Conservation (phyloP, 2,329 filamentous ascomycete genomes). For the Ceratocystis smalleyi region DNA sequence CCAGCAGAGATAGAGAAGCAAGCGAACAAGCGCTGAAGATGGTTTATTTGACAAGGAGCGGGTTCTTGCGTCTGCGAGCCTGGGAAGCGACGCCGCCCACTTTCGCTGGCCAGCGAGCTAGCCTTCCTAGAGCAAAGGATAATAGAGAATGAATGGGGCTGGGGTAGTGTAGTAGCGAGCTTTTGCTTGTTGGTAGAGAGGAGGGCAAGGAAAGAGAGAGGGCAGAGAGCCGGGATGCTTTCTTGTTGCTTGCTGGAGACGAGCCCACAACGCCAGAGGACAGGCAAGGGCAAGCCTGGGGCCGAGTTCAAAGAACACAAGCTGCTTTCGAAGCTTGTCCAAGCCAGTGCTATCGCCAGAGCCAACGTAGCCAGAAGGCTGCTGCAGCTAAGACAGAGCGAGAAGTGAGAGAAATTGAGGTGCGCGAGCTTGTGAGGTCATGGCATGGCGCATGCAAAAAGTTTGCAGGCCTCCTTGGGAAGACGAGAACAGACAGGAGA, state of each 20-base stretch:
- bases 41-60: neutral
- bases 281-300: neutral
- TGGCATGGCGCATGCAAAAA: neutral
- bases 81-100: neutral
- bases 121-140: neutral
- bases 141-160: neutral
- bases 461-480: neutral
- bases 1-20: neutral
- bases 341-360: neutral
- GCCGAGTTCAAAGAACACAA: neutral
- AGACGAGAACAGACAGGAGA: neutral
- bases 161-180: neutral
- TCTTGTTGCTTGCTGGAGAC: neutral
- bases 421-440: neutral
- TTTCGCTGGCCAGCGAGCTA: neutral
- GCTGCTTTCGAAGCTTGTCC: neutral
- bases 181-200: neutral
- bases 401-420: neutral
- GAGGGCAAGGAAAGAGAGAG: neutral
- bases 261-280: neutral
- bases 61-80: neutral
- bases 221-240: neutral
- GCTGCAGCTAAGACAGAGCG: neutral
- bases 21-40: neutral
- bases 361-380: slow-evolving; percentile 1